These are phyloP conservation scores for Candida buenavistaensis DNA, from an alignment of 1,139 yeast species.

Conservation along the genomic window DNA sequence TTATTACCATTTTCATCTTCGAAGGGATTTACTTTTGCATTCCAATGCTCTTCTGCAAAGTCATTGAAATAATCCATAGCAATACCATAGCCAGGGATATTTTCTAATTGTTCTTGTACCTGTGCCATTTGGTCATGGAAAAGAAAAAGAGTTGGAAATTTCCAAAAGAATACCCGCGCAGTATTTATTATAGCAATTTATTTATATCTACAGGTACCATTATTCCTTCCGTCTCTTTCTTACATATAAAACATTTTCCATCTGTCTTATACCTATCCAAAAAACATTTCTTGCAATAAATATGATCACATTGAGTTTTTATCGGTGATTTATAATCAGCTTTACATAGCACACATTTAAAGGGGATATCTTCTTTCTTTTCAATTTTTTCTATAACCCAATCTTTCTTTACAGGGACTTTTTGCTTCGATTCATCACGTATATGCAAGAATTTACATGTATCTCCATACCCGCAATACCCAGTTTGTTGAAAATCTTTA, in stretches of 20 bases:
- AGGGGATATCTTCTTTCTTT: constrained; percentile 43
- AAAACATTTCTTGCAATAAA: constrained; percentile 68
- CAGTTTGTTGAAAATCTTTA: constrained; percentile 88
- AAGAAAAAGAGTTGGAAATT: neutral
- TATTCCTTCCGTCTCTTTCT: constrained; percentile 56
- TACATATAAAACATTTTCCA: constrained; percentile 56
- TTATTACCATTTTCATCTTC: constrained; percentile 58
- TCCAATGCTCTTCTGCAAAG: constrained; percentile 62
- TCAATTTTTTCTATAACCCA: constrained; percentile 52
- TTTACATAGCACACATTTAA: constrained; percentile 66
- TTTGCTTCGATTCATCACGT: constrained; percentile 80
- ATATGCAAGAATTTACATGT: constrained; percentile 94
- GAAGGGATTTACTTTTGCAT: constrained; percentile 65
- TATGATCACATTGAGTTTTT: constrained; percentile 63
- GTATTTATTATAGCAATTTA: neutral
- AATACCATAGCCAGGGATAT: constrained; percentile 57
- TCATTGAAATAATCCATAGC: constrained; percentile 62
- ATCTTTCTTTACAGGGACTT: constrained; percentile 67
- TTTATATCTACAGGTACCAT: constrained; percentile 20
- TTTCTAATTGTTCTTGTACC: constrained; percentile 42
- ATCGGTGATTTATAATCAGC: constrained; percentile 58
- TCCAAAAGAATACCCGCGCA: neutral
- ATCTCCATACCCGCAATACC: constrained; percentile 97
- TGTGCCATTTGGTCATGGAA: constrained; percentile 33
- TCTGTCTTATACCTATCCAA: constrained; percentile 46